Percentiles rank a stretch among this genome's conserved stretches.
Evolutionary conservation across 371 early-diverging fungal genomes (phyloP).

Genomic region (Catenaria anguillulae): DNA sequence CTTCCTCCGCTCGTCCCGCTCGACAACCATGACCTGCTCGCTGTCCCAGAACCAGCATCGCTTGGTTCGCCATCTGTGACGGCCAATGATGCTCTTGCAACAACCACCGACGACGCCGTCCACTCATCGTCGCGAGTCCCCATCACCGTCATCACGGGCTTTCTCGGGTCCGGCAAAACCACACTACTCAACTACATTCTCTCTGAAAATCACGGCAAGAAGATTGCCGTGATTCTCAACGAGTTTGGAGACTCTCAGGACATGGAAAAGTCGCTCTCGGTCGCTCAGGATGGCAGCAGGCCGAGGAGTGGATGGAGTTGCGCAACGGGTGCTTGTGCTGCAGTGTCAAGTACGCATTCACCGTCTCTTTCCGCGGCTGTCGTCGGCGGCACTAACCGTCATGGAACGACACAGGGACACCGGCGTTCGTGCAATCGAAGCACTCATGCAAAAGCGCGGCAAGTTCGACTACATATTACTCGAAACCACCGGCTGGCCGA

Average conservation of each 20-base stretch:
- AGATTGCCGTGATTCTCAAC: constrained; percentile 83
- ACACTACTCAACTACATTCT: constrained; percentile 80
- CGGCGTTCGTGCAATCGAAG: constrained; percentile 88
- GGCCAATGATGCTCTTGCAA: too few relatives aligned
- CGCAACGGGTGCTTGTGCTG: constrained; percentile 95
- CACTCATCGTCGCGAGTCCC: constrained; percentile 31
- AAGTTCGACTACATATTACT: constrained; percentile 88
- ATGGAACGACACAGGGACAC: constrained; percentile 69
- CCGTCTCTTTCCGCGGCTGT: too few relatives aligned
- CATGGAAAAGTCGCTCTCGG: constrained; percentile 81
- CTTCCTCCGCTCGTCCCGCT: too few relatives aligned
- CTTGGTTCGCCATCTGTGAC: too few relatives aligned
- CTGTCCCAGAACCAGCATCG: too few relatives aligned
- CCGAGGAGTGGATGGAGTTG: constrained; percentile 93
- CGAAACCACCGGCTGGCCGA: constrained; percentile 81
- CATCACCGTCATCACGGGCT: constrained; percentile 59
- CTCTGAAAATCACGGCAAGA: constrained; percentile 76
- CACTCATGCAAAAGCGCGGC: constrained; percentile 71
- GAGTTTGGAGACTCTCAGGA: constrained; percentile 54
- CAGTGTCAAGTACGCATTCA: constrained; percentile 61
- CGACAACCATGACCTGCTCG: too few relatives aligned
- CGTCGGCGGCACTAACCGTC: constrained; percentile 6
- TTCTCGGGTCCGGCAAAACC: constrained; percentile 87
- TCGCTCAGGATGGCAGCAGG: constrained; percentile 56
- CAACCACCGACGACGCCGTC: too few relatives aligned